Conservation (phyloP, 148 eudicot species). For the Vaccinium darrowii region DNA sequence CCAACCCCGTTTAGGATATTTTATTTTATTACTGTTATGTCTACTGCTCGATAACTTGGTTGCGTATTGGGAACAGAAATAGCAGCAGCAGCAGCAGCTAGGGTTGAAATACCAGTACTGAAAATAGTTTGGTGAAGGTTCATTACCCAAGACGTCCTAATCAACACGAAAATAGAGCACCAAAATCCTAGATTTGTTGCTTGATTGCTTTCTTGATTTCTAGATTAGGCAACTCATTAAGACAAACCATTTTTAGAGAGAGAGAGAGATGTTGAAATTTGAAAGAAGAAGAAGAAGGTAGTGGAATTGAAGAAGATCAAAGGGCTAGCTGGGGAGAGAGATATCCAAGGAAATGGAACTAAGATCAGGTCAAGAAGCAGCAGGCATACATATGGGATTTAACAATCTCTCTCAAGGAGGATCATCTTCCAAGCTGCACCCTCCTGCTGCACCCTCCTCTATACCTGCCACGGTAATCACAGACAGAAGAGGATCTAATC, state of each 20-base stretch:
- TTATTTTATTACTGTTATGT: neutral
- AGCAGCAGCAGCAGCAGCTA: neutral
- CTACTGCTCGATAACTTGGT: neutral
- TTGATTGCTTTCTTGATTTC: slow-evolving; percentile 5
- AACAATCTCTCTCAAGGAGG: slow-evolving; percentile 14
- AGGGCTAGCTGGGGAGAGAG: neutral
- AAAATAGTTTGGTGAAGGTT: slow-evolving; percentile 23
- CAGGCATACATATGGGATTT: slow-evolving; percentile 14
- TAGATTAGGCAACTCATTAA: neutral
- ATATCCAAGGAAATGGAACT: slow-evolving; percentile 27
- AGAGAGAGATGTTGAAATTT: neutral
- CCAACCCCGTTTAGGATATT: neutral
- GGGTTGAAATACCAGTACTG: slow-evolving; percentile 15
- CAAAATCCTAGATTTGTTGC: neutral
- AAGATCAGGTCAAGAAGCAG: slow-evolving; percentile 19
- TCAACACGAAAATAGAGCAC: slow-evolving; percentile 10
- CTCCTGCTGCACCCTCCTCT: neutral
- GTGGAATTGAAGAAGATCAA: neutral
- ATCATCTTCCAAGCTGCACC: slow-evolving; percentile 8
- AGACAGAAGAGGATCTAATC: slow-evolving; percentile 16
- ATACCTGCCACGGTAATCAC: neutral
- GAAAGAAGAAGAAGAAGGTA: neutral
- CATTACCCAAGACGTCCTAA: slow-evolving; percentile 9
- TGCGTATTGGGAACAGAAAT: slow-evolving; percentile 10
- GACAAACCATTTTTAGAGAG: neutral